Evolutionary conservation across 2,329 filamentous ascomycete genomes (phyloP).

Genomic region (Xylaria digitata): DNA sequence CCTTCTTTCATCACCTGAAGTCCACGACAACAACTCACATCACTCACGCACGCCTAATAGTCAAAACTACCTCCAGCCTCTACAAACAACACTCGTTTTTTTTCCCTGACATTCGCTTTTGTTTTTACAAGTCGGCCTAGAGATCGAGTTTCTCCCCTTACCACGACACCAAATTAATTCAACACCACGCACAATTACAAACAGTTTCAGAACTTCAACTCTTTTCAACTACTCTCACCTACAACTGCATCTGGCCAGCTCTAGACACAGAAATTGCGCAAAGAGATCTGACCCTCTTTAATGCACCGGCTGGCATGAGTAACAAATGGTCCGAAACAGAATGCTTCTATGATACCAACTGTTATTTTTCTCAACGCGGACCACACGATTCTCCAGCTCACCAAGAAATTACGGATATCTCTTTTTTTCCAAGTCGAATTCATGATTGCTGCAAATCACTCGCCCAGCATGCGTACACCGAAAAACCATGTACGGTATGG

Average conservation of each 20-base stretch:
- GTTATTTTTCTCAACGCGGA: conserved; percentile 36
- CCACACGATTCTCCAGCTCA: conserved; percentile 24
- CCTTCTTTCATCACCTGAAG: conserved; percentile 47
- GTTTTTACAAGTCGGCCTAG: conserved; percentile 20
- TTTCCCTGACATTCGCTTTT: conserved; percentile 39
- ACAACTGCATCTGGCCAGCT: conserved; percentile 15
- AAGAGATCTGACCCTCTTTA: conserved; percentile 24
- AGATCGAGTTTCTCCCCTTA: conserved; percentile 39
- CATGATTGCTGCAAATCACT: conserved; percentile 37
- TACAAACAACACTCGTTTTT: conserved; percentile 38
- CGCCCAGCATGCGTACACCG: conserved; percentile 27
- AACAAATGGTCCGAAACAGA: conserved; percentile 44
- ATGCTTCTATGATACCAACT: conserved; percentile 44
- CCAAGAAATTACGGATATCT: conserved; percentile 20
- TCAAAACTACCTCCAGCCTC: conserved; percentile 31
- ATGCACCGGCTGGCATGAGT: conserved; percentile 46
- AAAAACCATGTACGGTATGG: conserved; percentile 35
- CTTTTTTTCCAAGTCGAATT: conserved; percentile 15
- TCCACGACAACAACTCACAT: conserved; percentile 18
- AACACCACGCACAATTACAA: conserved; percentile 41
- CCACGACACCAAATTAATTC: conserved; percentile 46
- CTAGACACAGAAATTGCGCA: not conserved
- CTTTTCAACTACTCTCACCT: conserved; percentile 37
- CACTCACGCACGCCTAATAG: conserved; percentile 24
- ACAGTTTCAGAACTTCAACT: conserved; percentile 36